Evolutionary conservation across 768 basidiomycete genomes (phyloP), one percentile per base, ranked within the genome.

Genomic region (Daedalea quercina): DNA sequence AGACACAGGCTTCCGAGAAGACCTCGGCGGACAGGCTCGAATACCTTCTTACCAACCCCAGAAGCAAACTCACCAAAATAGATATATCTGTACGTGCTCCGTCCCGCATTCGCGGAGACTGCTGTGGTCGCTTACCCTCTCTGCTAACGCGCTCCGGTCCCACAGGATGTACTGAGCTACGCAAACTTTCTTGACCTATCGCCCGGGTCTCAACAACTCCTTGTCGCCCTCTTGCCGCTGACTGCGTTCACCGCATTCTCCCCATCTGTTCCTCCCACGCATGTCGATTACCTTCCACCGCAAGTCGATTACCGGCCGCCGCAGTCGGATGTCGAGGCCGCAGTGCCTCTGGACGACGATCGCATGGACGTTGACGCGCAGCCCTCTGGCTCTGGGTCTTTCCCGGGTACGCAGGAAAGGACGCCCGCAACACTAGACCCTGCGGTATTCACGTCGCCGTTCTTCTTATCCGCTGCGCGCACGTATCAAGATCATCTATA

Each of bases 401-500:
- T 51, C 50, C 17, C 9, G 22, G 6, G 40, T 19, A 4, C 33
- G 11, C 33, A 31, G 41, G 44, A 22, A n/a, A 51, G 31, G 9
- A 44, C 43, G 1, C 50, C 59, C 1, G 57, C 57, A 26, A 59
- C 61, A 0, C 57, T 78, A 8, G 71, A 77, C 50, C 63, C 64
- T 0, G 46, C 67, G 11, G 52, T 79, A 3, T 80, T 85, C 63
- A 75, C 69, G 28, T 79, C 79, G 49, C 60, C 78, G 1, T 76
- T 79, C 59, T 76, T 83, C 54, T 65, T 79, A 31, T 72, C 79
- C 35, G 80, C 80, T 0, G 70, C 77, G 17, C 75, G 69, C 43
- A 81, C 81, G 2, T 81, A 80, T 52, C 80, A 85, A 61, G 82
- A 82, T 58, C 82, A 85, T 47, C 61, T 84, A 1, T 78, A 67